Evolutionary conservation across 2,329 filamentous ascomycete species (phyloP), one percentile per base, ranked within the genome.

Genomic region (Aspergillus texensis): DNA sequence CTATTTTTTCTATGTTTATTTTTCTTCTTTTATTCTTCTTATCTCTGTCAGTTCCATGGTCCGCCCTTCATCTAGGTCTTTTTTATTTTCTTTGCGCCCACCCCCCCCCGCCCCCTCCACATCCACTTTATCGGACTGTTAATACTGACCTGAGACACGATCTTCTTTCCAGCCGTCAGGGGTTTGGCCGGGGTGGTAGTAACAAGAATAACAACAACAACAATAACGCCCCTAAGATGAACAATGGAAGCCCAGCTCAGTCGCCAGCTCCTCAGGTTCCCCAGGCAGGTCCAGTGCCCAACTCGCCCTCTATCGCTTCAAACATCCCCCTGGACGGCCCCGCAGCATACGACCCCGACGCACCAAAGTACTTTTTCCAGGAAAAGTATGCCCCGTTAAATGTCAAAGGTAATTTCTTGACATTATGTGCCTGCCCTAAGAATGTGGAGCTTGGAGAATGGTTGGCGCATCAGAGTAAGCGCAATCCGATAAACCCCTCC

Each of bases 381-480:
- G 81, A 83, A 73, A 83, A 82, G 71, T 83, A 83, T 64, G 89
- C 91, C 60, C 91, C 90, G 75, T 89, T 96, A 74, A 96, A 97
- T 68, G 94, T 97, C 74, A 96, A 94, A 82, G 94, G 94, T 64
- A 98, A 97, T 82, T 97, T 98, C 77, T 93, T 97, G 90, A 97
- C 94, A 12, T 81, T 98, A 64, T 96, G 94, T 72, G 93, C 93
- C 57, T 91, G 94, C 75, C 94, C 94, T 26, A 94, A 94, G 82
- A 94, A 95, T 62, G 92, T 97, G 53, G 94, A 97, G 74, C 89
- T 93, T 75, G 94, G 93, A 69, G 94, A 98, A 80, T 98, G 94
- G 94, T 86, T 97, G 71, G 94, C 94, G 67, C 93, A 97, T 78
- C 94, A 97, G 84, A 89, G 94, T 96, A 84, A 75, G 81, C 72